Evolutionary conservation across 1,284 basidiomycete genomes (phyloP).

Genomic region (Irpex rosettiformis): DNA sequence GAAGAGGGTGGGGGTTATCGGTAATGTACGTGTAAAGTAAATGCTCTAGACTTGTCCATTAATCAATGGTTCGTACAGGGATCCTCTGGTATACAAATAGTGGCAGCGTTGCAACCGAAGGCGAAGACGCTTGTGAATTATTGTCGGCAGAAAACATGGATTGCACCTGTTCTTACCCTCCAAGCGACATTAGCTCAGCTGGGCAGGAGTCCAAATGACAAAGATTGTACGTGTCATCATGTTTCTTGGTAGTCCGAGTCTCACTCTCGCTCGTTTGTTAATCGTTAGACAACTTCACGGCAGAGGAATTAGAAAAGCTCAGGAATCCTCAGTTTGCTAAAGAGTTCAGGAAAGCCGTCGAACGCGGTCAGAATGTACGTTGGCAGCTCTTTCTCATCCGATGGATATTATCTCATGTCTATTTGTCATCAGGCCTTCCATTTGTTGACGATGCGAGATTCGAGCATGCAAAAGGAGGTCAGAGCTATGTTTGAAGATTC

Average conservation of each 20-base stretch:
- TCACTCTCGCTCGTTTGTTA: background rate
- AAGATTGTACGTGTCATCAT: slow-evolving; percentile 39
- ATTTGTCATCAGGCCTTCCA: slow-evolving; percentile 38
- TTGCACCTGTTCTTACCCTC: slow-evolving; percentile 45
- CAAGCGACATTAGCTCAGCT: slow-evolving; percentile 37
- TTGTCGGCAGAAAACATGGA: slow-evolving; percentile 61
- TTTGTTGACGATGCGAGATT: slow-evolving; percentile 40
- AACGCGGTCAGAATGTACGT: slow-evolving; percentile 50
- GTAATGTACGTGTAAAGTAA: slow-evolving; percentile 38
- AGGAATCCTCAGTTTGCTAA: slow-evolving; percentile 46
- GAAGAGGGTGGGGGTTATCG: slow-evolving; percentile 61
- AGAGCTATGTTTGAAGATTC: slow-evolving; percentile 38
- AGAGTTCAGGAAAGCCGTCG: slow-evolving; percentile 46
- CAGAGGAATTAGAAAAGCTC: slow-evolving; percentile 48
- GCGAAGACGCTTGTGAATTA: slow-evolving; percentile 52
- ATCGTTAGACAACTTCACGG: slow-evolving; percentile 44
- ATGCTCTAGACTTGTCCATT: background rate
- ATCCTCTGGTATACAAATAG: slow-evolving; percentile 60
- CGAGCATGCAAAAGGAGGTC: slow-evolving; percentile 36
- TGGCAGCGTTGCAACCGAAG: slow-evolving; percentile 52
- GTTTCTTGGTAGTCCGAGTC: too few species aligned
- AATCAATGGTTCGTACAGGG: slow-evolving; percentile 36
- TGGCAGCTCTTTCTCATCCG: background rate
- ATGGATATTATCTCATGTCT: background rate
- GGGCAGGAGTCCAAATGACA: slow-evolving; percentile 28